phyloP scores from a whole-genome alignment of 495 filamentous ascomycete genomes.

The Talaromyces wortmannii region DNA sequence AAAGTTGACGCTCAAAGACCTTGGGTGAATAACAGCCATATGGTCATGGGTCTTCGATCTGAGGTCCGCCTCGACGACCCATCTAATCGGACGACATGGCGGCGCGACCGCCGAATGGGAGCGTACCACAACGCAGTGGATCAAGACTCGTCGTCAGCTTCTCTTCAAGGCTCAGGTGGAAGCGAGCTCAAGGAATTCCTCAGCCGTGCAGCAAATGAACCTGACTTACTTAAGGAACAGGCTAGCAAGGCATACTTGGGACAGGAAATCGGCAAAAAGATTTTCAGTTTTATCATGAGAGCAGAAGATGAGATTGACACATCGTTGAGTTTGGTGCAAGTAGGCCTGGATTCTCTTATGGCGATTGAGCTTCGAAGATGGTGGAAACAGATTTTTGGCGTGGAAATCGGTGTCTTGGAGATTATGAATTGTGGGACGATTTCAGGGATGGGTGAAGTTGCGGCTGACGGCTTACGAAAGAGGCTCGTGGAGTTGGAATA shows the following conservation, averaged over 20 bases:
- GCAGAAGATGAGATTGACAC: constrained; percentile 21
- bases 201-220: constrained; percentile 1
- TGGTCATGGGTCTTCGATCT: constrained; percentile 27
- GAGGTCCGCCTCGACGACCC: constrained; percentile 20
- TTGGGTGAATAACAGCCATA: constrained; percentile 16
- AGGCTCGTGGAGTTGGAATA: not conserved
- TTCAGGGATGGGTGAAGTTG: constrained; percentile 16
- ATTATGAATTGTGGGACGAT: constrained; percentile 24
- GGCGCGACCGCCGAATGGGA: constrained; percentile 2
- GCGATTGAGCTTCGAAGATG: constrained; percentile 28
- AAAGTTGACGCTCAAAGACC: too few relatives aligned
- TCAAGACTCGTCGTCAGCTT: not conserved
- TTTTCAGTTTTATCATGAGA: constrained; percentile 22
- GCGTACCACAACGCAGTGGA: not conserved
- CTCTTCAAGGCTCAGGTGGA: too few relatives aligned
- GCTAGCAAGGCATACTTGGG: constrained; percentile 17
- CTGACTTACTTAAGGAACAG: constrained; percentile 9
- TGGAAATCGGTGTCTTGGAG: constrained; percentile 27
- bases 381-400: constrained; percentile 16
- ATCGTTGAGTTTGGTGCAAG: constrained; percentile 13
- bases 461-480: constrained; percentile 4
- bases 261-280: constrained; percentile 21
- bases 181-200: constrained; percentile 17
- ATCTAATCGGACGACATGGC: constrained; percentile 11
- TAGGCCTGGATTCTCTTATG: constrained; percentile 32